phyloP scores from a whole-genome alignment of 768 basidiomycete genomes.

The Xerocomus brunneocitrinus region DNA sequence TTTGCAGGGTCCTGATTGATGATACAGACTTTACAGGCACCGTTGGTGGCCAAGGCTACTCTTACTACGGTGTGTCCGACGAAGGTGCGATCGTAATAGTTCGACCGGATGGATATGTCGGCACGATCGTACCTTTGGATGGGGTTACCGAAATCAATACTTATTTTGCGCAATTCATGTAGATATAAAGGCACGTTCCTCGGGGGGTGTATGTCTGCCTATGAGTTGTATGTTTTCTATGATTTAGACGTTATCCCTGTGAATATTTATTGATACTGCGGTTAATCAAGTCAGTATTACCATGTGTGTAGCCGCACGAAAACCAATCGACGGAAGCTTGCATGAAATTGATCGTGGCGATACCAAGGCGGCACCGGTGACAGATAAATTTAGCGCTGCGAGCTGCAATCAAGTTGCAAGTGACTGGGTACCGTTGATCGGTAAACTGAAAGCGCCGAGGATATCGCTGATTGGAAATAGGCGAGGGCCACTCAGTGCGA shows the following conservation, averaged over 20 bases:
- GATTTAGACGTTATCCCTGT: background rate
- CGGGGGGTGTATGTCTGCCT: background rate
- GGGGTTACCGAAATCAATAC: constrained; percentile 31
- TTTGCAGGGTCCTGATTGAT: constrained; percentile 55
- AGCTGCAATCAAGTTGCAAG: no score
- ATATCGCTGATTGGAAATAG: no score
- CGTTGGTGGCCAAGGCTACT: constrained; percentile 53
- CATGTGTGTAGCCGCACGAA: no score
- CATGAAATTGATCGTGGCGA: no score
- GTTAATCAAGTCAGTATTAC: background rate
- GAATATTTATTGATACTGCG: background rate
- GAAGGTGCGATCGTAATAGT: constrained; percentile 29
- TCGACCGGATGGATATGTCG: constrained; percentile 52
- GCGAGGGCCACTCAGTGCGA: no score
- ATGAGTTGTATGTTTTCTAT: background rate
- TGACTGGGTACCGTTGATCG: no score
- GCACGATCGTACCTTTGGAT: constrained; percentile 47
- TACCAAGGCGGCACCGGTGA: no score
- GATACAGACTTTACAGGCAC: constrained; percentile 42
- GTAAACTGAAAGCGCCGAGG: no score
- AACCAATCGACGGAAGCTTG: no score
- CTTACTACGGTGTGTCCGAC: constrained; percentile 42
- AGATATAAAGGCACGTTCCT: background rate
- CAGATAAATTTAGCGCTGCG: no score
- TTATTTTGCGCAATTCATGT: constrained; percentile 49